phyloP scores from a whole-genome alignment of 164 flowering plant species.

The Magnolia officinalis region DNA sequence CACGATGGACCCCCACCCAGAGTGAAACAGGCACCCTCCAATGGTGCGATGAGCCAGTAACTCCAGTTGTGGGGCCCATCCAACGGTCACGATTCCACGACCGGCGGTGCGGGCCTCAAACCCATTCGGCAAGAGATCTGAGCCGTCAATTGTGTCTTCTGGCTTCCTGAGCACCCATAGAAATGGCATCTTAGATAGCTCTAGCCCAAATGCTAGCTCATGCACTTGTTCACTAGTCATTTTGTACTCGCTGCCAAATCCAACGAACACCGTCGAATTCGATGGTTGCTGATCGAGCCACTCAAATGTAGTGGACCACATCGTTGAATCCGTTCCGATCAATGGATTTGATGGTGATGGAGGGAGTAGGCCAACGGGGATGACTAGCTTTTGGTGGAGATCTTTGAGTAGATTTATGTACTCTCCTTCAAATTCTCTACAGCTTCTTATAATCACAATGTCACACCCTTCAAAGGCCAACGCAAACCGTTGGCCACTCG shows the following conservation, averaged over 20 bases:
- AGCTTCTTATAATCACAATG: constrained; percentile 24
- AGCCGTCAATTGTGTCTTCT: background rate
- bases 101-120: constrained; percentile 16
- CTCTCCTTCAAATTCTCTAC: constrained; percentile 32
- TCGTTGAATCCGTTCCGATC: background rate
- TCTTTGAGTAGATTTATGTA: constrained; percentile 19
- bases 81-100: constrained; percentile 27
- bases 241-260: constrained; percentile 38
- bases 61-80: constrained; percentile 45
- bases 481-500: constrained; percentile 11
- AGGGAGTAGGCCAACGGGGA: constrained; percentile 39
- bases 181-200: constrained; percentile 28
- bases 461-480: constrained; percentile 11
- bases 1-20: constrained; percentile 35
- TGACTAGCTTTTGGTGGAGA: constrained; percentile 25
- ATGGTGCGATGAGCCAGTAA: constrained; percentile 37
- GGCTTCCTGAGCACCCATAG: constrained; percentile 30
- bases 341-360: constrained; percentile 12
- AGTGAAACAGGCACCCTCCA: constrained; percentile 32
- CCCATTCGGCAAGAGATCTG: constrained; percentile 24
- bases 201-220: constrained; percentile 30
- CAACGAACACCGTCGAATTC: constrained; percentile 29
- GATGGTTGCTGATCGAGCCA: constrained; percentile 41
- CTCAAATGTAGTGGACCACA: constrained; percentile 17
- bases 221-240: constrained; percentile 23